Conservation (phyloP, 495 filamentous ascomycete species). For the Penicillium odoratum region DNA sequence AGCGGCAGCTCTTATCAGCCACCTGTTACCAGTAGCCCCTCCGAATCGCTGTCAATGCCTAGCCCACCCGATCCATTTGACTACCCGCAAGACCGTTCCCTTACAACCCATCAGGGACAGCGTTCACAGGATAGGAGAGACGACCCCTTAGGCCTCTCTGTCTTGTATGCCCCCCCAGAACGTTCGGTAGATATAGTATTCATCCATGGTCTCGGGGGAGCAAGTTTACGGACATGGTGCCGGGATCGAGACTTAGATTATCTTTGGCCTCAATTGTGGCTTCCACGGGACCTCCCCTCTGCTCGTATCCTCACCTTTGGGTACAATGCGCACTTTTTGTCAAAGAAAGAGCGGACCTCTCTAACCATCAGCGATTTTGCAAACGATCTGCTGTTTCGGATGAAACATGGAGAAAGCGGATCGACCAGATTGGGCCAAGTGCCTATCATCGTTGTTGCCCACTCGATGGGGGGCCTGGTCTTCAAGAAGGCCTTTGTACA, state of each 20-base stretch:
- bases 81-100: too few species aligned
- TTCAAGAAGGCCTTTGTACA: conserved; percentile 8
- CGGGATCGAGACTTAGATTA: not conserved
- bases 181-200: conserved; percentile 6
- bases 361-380: conserved; percentile 12
- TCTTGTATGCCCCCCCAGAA: conserved; percentile 7
- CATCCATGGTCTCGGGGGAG: conserved; percentile 11
- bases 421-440: conserved; percentile 5
- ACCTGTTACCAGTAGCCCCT: too few species aligned
- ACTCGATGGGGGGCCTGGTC: conserved; percentile 12
- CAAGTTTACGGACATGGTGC: conserved; percentile 6
- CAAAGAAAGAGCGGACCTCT: not conserved
- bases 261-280: conserved; percentile 11
- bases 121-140: not conserved
- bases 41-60: too few species aligned
- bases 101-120: too few species aligned
- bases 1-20: too few species aligned
- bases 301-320: conserved; percentile 9
- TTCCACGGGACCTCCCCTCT: not conserved
- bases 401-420: conserved; percentile 6
- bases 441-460: conserved; percentile 10
- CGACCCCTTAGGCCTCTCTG: conserved; percentile 7
- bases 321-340: conserved; percentile 9
- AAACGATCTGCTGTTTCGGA: conserved; percentile 9
- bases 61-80: too few species aligned